phyloP scores from a whole-genome alignment of 2,329 filamentous ascomycete species.

The Fusarium dlaminii region DNA sequence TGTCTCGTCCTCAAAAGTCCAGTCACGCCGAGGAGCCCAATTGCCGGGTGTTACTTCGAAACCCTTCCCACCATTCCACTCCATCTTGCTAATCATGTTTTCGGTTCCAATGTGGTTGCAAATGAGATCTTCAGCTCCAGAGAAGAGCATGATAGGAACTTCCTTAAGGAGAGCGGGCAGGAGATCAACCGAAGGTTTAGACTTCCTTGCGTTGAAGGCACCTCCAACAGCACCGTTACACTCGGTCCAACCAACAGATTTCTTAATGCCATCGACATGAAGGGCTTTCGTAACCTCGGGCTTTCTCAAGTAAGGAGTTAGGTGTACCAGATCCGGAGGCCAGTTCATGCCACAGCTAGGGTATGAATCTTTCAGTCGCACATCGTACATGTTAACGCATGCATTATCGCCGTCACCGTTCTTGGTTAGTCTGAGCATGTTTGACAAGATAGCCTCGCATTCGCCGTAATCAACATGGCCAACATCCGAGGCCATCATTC shows the following conservation, averaged over 20 bases:
- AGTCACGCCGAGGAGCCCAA: constrained; percentile 90
- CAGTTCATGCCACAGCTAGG: constrained; percentile 97
- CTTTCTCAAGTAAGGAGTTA: constrained; percentile 86
- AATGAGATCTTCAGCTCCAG: constrained; percentile 91
- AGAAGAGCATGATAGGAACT: constrained; percentile 86
- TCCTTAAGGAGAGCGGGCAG: constrained; percentile 82
- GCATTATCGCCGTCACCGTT: constrained; percentile 61
- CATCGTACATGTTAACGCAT: constrained; percentile 97
- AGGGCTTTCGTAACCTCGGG: constrained; percentile 82
- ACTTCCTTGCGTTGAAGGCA: constrained; percentile 76
- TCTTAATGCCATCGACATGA: constrained; percentile 78
- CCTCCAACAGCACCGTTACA: constrained; percentile 82
- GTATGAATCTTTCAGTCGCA: constrained; percentile 82
- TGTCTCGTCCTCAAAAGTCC: constrained; percentile 89
- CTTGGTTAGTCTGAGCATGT: constrained; percentile 74
- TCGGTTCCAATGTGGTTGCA: constrained; percentile 98
- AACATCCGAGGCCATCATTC: constrained; percentile 60
- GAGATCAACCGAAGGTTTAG: constrained; percentile 76
- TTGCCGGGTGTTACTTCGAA: constrained; percentile 89
- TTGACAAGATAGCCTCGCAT: constrained; percentile 82
- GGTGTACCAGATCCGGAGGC: constrained; percentile 83
- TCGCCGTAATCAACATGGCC: constrained; percentile 69
- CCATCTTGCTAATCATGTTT: constrained; percentile 85
- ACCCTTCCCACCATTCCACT: constrained; percentile 90
- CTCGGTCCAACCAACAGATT: constrained; percentile 89